Conservation (phyloP, 345 rosid genomes). For the Pugionium cornutum region DNA sequence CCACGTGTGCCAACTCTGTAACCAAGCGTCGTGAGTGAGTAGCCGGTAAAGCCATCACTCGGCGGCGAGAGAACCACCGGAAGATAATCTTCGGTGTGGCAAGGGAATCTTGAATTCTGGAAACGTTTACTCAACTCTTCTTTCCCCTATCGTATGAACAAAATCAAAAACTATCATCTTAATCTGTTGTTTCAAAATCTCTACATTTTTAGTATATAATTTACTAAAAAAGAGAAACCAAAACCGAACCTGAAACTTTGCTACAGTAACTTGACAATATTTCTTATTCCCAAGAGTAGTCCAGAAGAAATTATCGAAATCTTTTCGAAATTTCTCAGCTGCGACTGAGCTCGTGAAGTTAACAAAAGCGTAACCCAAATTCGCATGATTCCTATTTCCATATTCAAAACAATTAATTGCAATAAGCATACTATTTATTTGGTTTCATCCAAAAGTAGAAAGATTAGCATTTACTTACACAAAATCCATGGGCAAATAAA, state of each 20-base stretch:
- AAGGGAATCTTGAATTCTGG: slow-evolving; percentile 39
- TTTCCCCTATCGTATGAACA: no score
- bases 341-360: slow-evolving; percentile 49
- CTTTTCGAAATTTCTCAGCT: slow-evolving; percentile 39
- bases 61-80: slow-evolving; percentile 50
- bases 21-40: slow-evolving; percentile 31
- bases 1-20: neutral
- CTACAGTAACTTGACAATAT: slow-evolving; percentile 42
- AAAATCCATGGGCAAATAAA: slow-evolving; percentile 64
- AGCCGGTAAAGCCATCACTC: slow-evolving; percentile 38
- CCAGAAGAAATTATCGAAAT: slow-evolving; percentile 40
- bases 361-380: slow-evolving; percentile 63
- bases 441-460: neutral
- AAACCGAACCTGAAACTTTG: slow-evolving; percentile 45
- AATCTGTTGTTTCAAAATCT: no score
- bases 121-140: slow-evolving; percentile 35
- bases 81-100: slow-evolving; percentile 43
- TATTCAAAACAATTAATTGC: neutral
- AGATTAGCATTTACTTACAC: slow-evolving; percentile 33
- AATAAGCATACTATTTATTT: neutral
- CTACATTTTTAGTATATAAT: no score
- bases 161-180: no score
- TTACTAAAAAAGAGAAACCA: neutral
- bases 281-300: neutral
- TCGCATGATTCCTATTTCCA: slow-evolving; percentile 28